phyloP scores from a whole-genome alignment of 768 basidiomycete genomes.

The Tylopilus subfusipes region DNA sequence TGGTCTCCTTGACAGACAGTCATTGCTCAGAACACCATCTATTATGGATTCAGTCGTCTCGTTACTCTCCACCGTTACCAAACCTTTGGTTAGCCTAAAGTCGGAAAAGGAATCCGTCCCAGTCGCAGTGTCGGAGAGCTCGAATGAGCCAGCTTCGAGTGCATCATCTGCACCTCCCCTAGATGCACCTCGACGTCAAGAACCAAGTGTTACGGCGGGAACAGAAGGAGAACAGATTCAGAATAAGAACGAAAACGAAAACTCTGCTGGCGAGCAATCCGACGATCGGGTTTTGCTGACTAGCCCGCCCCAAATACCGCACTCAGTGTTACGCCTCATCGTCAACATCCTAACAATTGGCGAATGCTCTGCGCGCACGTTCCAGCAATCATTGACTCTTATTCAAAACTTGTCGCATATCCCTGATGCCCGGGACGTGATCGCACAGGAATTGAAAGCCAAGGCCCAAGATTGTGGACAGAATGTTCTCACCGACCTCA shows the following conservation, averaged over 20 bases:
- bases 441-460: conserved; percentile 80
- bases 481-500: conserved; percentile 68
- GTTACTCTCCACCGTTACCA: conserved; percentile 84
- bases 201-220: conserved; percentile 12
- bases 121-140: conserved; percentile 16
- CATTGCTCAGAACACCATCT: conserved; percentile 79
- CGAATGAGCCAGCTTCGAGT: conserved; percentile 13
- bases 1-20: conserved; percentile 81
- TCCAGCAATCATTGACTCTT: conserved; percentile 86
- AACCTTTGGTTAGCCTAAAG: conserved; percentile 69
- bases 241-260: conserved; percentile 23
- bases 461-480: conserved; percentile 89
- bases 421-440: conserved; percentile 82
- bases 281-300: conserved; percentile 54
- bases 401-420: conserved; percentile 92
- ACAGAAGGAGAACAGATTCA: conserved; percentile 20
- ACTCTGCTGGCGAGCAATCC: conserved; percentile 14
- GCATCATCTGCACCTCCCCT: conserved; percentile 1
- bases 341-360: conserved; percentile 97
- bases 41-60: conserved; percentile 93
- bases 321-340: conserved; percentile 80
- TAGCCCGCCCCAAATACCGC: conserved; percentile 81
- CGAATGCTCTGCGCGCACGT: conserved; percentile 95
- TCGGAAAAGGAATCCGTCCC: conserved; percentile 38
- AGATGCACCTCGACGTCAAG: conserved; percentile 14